Percentiles rank a stretch among this genome's conserved stretches.
Conservation (phyloP, 2,329 filamentous ascomycete genomes). For the Colletotrichum sp. region DNA sequence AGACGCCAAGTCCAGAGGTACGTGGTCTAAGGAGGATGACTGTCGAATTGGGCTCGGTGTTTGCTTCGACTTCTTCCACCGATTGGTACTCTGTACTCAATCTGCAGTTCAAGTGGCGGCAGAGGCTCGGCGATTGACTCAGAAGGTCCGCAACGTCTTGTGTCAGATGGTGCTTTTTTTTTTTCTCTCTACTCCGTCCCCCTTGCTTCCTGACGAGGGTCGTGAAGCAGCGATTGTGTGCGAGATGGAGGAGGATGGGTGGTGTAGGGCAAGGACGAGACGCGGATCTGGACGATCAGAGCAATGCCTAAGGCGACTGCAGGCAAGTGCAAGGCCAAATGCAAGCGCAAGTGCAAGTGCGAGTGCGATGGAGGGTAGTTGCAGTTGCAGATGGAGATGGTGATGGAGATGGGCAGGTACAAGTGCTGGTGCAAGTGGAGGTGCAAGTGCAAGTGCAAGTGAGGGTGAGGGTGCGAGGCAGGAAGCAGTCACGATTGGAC, state of each 20-base stretch:
- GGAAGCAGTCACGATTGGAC: not conserved
- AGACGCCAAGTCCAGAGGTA: not conserved
- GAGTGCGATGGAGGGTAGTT: not conserved
- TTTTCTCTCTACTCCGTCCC: not conserved
- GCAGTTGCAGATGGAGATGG: not conserved
- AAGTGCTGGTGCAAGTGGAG: not conserved
- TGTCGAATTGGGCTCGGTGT: not conserved
- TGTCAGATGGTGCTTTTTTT: not conserved
- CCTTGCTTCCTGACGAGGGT: not conserved
- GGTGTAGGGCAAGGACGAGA: not conserved
- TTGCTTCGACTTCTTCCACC: not conserved
- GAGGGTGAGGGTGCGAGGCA: not conserved
- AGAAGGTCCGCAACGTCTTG: not conserved
- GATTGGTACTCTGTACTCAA: not conserved
- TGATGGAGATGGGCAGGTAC: not conserved
- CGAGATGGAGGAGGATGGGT: not conserved
- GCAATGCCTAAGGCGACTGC: not conserved
- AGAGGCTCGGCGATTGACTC: constrained; percentile 3
- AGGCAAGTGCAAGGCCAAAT: not conserved
- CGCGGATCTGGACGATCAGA: not conserved
- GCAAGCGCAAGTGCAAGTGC: not conserved
- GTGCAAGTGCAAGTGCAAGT: not conserved
- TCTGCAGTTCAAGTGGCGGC: not conserved
- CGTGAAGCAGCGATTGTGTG: not conserved
- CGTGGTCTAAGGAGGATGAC: not conserved